Evolutionary conservation across 306 rosid genomes (phyloP).

Genomic region (Glycine soja): DNA sequence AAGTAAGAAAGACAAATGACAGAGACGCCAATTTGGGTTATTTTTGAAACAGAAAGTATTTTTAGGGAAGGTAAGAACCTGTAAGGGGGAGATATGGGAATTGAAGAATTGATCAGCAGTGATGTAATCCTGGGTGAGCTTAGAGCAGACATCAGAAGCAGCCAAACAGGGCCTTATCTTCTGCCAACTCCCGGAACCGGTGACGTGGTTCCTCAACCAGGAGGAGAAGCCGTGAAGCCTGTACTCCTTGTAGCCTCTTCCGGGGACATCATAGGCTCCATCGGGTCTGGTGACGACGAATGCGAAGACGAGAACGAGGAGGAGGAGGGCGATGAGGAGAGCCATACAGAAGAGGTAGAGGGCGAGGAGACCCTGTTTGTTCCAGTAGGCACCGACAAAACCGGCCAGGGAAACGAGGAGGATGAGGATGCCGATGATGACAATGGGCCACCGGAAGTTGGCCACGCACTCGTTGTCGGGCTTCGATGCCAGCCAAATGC

Average conservation of each 20-base stretch:
- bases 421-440: constrained; percentile 71
- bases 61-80: constrained; percentile 49
- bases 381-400: constrained; percentile 85
- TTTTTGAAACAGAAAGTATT: no score
- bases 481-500: constrained; percentile 91
- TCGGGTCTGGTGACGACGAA: constrained; percentile 72
- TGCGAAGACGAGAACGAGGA: constrained; percentile 71
- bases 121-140: constrained; percentile 59
- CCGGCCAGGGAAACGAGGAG: constrained; percentile 79
- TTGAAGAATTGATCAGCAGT: constrained; percentile 69
- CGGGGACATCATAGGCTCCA: constrained; percentile 70
- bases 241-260: constrained; percentile 64
- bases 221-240: constrained; percentile 63
- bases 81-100: constrained; percentile 79
- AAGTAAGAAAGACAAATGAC: no score
- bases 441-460: constrained; percentile 80
- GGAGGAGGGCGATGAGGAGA: constrained; percentile 66
- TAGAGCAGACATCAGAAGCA: constrained; percentile 66
- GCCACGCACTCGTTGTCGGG: constrained; percentile 83
- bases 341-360: constrained; percentile 91
- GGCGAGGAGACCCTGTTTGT: constrained; percentile 76
- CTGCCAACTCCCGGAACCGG: constrained; percentile 62
- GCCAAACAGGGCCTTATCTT: constrained; percentile 78
- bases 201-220: constrained; percentile 74
- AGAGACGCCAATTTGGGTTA: no score